phyloP scores from a whole-genome alignment of 805 yeast species.

The Starmerella apicola region DNA sequence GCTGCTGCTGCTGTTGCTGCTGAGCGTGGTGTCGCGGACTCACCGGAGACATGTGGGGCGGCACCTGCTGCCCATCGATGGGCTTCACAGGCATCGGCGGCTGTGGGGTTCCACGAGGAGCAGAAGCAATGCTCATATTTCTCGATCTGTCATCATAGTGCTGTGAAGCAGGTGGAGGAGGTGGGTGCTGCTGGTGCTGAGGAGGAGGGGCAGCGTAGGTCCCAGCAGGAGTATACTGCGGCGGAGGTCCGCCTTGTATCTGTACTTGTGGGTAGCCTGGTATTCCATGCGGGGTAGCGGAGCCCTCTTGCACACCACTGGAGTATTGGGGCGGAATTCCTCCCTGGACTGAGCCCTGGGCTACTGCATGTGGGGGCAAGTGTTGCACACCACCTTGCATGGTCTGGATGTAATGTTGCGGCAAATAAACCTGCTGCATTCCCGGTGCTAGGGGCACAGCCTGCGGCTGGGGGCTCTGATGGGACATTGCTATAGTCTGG shows the following conservation, averaged over 20 bases:
- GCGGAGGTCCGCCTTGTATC: not conserved
- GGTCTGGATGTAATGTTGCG: constrained; percentile 3
- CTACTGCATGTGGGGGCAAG: constrained; percentile 3
- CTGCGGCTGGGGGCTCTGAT: constrained; percentile 2
- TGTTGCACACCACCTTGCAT: not conserved
- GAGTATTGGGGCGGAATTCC: not conserved
- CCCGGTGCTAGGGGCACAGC: constrained; percentile 1
- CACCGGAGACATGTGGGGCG: not conserved
- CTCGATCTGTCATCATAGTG: not conserved
- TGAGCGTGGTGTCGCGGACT: not conserved
- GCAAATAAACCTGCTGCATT: constrained; percentile 1
- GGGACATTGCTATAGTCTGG: not conserved
- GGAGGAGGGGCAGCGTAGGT: not conserved
- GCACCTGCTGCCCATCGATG: not conserved
- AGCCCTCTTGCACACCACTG: not conserved
- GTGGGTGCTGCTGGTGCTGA: not conserved
- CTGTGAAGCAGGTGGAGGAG: not conserved
- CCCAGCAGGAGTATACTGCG: too few species aligned
- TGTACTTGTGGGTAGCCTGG: too few species aligned
- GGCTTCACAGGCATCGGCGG: constrained; percentile 2
- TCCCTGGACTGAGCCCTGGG: not conserved
- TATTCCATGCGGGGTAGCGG: not conserved
- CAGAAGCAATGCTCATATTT: not conserved
- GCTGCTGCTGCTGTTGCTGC: not conserved
- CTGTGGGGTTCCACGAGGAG: not conserved